phyloP scores from a whole-genome alignment of 177 flowering plant species.

The Telopea speciosissima region DNA sequence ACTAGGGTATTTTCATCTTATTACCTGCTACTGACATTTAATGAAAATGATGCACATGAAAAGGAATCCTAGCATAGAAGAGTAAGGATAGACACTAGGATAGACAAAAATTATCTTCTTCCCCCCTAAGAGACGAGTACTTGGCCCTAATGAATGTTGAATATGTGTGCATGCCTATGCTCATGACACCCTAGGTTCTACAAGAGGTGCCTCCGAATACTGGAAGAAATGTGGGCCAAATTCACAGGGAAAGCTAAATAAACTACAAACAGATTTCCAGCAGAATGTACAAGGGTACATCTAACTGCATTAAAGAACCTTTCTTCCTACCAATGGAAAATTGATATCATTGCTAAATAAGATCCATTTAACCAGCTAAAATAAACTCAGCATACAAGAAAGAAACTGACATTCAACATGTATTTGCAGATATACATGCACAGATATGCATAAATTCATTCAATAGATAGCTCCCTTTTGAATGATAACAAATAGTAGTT shows the following conservation, averaged over 20 bases:
- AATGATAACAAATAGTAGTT: too few relatives aligned
- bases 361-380: too few relatives aligned
- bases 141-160: too few relatives aligned
- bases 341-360: too few relatives aligned
- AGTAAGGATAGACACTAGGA: too few relatives aligned
- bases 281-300: neutral
- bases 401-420: too few relatives aligned
- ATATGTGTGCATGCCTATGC: neutral
- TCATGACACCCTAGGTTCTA: too few relatives aligned
- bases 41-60: neutral
- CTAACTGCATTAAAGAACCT: neutral
- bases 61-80: neutral
- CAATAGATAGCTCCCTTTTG: neutral
- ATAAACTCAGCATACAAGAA: too few relatives aligned
- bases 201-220: neutral
- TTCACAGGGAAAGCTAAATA: neutral
- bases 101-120: too few relatives aligned
- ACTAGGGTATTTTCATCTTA: neutral
- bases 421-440: neutral
- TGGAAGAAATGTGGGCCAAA: neutral
- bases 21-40: too few relatives aligned
- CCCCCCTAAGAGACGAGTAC: too few relatives aligned
- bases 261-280: neutral
- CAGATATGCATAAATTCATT: neutral
- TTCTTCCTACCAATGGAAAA: neutral